phyloP scores from a whole-genome alignment of 1,284 basidiomycete species.

The Moesziomyces sp. region DNA sequence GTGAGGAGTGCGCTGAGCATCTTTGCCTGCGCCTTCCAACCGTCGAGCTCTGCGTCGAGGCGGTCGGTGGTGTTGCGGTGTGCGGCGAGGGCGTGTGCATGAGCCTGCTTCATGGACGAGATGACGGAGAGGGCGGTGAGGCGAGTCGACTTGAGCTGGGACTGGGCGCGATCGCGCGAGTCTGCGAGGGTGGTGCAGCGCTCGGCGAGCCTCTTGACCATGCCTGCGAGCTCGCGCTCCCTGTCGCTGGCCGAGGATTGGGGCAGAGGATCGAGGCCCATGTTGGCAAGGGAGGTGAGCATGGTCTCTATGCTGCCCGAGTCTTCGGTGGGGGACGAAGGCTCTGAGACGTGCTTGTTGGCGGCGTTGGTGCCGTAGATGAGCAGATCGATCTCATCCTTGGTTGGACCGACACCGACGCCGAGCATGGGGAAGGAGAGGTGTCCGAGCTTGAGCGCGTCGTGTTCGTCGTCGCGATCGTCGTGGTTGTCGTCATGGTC shows the following conservation, averaged over 20 bases:
- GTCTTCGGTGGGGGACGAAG: slow-evolving; percentile 22
- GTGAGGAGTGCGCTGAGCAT: slow-evolving; percentile 62
- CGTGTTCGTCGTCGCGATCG: slow-evolving; percentile 10
- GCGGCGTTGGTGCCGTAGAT: slow-evolving; percentile 45
- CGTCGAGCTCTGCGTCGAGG: slow-evolving; percentile 63
- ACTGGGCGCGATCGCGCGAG: slow-evolving; percentile 32
- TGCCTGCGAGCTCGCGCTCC: slow-evolving; percentile 46
- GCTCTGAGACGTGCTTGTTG: slow-evolving; percentile 14
- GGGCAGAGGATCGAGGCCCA: slow-evolving; percentile 48
- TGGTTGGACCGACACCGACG: slow-evolving; percentile 55
- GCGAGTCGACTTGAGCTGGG: slow-evolving; percentile 56
- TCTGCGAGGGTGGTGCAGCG: slow-evolving; percentile 36
- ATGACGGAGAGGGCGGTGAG: slow-evolving; percentile 63
- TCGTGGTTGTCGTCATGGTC: slow-evolving; percentile 11
- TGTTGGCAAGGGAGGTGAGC: slow-evolving; percentile 43
- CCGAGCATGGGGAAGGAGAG: slow-evolving; percentile 58
- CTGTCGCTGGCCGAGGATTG: slow-evolving; percentile 28
- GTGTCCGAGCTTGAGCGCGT: slow-evolving; percentile 48
- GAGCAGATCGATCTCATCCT: slow-evolving; percentile 59
- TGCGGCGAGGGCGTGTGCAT: slow-evolving; percentile 55
- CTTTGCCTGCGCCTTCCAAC: slow-evolving; percentile 60
- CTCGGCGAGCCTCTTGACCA: slow-evolving; percentile 50
- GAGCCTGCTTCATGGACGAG: slow-evolving; percentile 57
- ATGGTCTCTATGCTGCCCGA: slow-evolving; percentile 29
- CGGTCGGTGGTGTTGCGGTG: slow-evolving; percentile 56